Base-by-base conservation (phyloP, 192 early-diverging fungal species). In the Phlyctochytrium bullatum region DNA sequence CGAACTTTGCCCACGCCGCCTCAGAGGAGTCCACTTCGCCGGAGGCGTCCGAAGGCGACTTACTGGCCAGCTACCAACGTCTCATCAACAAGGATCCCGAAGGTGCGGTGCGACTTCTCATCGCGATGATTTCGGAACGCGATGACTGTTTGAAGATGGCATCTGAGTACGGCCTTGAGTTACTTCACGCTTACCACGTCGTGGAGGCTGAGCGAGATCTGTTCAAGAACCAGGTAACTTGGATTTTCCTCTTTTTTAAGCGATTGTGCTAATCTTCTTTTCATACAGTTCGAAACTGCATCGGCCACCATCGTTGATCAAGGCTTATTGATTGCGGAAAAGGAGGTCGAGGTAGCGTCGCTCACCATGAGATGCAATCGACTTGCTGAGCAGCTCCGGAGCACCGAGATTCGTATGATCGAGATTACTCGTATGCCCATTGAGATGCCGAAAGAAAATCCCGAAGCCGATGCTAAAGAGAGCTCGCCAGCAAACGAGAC, bases 121-220 rank as follows among this genome's bases (percentile, higher is more conserved):
- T 57, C 14, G 27, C 66, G 1, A 33, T 61, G 12, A 24, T 69
- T n/a, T 29, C 24, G 17, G 67, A 69, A 33, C 17, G 67, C 51
- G 67, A 69, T 34, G 25, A 28, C 1, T 69, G 59, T 47, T 34
- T 69, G 28, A 29, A 34, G 14, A 51, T 62, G 20, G 67, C 67
- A 12, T 69, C 67, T 62, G 67, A 69, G 32, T 34, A 56, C 29
- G 67, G 67, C 4, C 59, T 62, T 4, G 27, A 61, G 6, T 50
- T 69, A 6, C 40, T 69, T 24, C 67, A 69, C 29, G 31, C 29
- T 33, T 56, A 58, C 14, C 33, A 69, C 33, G 67, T 69, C 14
- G n/a, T 36, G 3, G n/a, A 61, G 20, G 67, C 67, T 14, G 67
- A 69, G 50, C n/a, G 29, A 16, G 59, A 61, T 27, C 34, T 47